Percentiles rank a stretch among this genome's conserved stretches.
These are phyloP conservation scores for Calocera cornea DNA, from an alignment of 768 basidiomycete genomes.

Conservation along the genomic window DNA sequence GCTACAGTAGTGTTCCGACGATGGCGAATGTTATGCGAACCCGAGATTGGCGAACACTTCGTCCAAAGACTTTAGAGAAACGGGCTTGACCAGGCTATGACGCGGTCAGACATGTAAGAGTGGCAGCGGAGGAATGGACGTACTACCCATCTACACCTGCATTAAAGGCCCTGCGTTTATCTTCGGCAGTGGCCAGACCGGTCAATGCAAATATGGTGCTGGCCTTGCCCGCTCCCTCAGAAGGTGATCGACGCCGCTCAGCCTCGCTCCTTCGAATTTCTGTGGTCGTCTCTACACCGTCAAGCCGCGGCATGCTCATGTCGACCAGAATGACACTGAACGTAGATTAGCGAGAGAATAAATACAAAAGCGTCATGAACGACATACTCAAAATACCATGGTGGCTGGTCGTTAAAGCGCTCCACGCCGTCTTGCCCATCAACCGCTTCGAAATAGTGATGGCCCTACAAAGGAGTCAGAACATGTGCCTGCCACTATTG, in stretches of 20 bases:
- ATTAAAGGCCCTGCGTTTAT: constrained; percentile 80
- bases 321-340: constrained; percentile 72
- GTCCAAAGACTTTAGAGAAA: constrained; percentile 83
- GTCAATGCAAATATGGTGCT: constrained; percentile 71
- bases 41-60: constrained; percentile 34
- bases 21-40: not conserved
- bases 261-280: constrained; percentile 69
- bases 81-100: constrained; percentile 78
- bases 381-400: constrained; percentile 77
- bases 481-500: constrained; percentile 25
- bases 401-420: constrained; percentile 39
- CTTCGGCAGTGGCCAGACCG: constrained; percentile 85
- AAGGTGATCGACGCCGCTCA: constrained; percentile 22
- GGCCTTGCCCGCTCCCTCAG: constrained; percentile 14
- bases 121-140: constrained; percentile 25
- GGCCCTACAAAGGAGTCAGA: constrained; percentile 34
- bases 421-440: constrained; percentile 79
- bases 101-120: constrained; percentile 2
- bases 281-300: constrained; percentile 73
- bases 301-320: constrained; percentile 86
- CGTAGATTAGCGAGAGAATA: constrained; percentile 9
- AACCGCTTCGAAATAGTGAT: constrained; percentile 61
- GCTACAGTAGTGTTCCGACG: not conserved
- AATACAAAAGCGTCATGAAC: not conserved
- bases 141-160: constrained; percentile 94